Conservation (phyloP, 2,329 filamentous ascomycete species). For the Stagonosporopsis cucurbitacearum region DNA sequence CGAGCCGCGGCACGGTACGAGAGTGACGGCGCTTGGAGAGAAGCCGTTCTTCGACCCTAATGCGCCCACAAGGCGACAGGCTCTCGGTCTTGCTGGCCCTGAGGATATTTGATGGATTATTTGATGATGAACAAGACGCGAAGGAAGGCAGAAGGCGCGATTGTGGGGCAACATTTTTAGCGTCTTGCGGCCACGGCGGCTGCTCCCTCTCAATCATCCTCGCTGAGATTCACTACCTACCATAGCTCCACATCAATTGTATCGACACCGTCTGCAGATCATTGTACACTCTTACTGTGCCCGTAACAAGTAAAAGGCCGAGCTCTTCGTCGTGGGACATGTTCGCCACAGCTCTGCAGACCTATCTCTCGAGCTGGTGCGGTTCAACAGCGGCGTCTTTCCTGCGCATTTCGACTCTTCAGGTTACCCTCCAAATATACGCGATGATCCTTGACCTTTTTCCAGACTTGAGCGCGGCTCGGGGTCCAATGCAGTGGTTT, state of each 20-base stretch:
- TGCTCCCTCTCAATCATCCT: slow-evolving; percentile 4
- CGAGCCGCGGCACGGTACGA: slow-evolving; percentile 72
- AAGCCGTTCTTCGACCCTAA: slow-evolving; percentile 70
- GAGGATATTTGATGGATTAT: slow-evolving; percentile 58
- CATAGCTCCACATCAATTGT: neutral
- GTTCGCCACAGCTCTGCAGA: neutral
- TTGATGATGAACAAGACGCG: slow-evolving; percentile 5
- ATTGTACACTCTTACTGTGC: neutral
- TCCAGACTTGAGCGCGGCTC: slow-evolving; percentile 1
- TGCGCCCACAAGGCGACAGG: slow-evolving; percentile 71
- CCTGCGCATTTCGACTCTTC: neutral
- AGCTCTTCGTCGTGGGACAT: neutral
- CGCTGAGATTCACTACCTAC: neutral
- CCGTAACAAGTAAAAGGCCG: no score
- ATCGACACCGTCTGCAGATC: neutral
- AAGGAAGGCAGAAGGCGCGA: slow-evolving; percentile 6
- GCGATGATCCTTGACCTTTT: slow-evolving; percentile 1
- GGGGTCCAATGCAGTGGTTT: slow-evolving; percentile 7
- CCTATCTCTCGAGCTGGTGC: neutral
- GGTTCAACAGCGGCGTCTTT: neutral
- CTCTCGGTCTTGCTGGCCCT: slow-evolving; percentile 67
- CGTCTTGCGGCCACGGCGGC: slow-evolving; percentile 2
- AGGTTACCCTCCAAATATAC: slow-evolving; percentile 1
- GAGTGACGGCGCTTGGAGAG: slow-evolving; percentile 74
- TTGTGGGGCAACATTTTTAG: slow-evolving; percentile 1